These are phyloP conservation scores for Lepidium campestre DNA, from an alignment of 441 rosid species.

Conservation along the genomic window DNA sequence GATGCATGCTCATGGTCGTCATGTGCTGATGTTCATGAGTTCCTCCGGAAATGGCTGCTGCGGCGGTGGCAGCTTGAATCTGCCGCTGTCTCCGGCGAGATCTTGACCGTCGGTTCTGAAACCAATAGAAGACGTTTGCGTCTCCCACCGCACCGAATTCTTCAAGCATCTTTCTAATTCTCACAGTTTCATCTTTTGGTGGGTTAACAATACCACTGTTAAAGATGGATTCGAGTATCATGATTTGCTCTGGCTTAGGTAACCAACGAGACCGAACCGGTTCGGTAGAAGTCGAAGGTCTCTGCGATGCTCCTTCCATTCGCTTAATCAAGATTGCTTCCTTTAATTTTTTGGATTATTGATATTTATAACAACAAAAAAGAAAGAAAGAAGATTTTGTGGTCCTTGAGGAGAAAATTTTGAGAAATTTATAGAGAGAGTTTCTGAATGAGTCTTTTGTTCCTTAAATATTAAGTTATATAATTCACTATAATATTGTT, in stretches of 20 bases:
- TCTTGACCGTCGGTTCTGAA: slow-evolving; percentile 86
- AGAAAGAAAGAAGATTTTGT: neutral
- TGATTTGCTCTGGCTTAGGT: slow-evolving; percentile 94
- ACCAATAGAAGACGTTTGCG: slow-evolving; percentile 96
- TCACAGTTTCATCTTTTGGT: slow-evolving; percentile 86
- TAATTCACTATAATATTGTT: too few relatives aligned
- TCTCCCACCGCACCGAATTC: slow-evolving; percentile 88
- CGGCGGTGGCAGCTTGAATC: slow-evolving; percentile 43
- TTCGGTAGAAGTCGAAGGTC: slow-evolving; percentile 8
- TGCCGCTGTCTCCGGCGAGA: slow-evolving; percentile 95
- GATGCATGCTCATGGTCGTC: slow-evolving; percentile 21
- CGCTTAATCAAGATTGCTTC: neutral
- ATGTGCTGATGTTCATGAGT: slow-evolving; percentile 1
- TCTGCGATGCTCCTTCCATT: slow-evolving; percentile 15
- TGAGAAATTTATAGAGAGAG: slow-evolving; percentile 12
- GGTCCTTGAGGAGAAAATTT: slow-evolving; percentile 5
- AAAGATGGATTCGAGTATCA: slow-evolving; percentile 93
- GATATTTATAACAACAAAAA: neutral
- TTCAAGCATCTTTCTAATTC: slow-evolving; percentile 80
- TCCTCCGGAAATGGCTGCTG: neutral
- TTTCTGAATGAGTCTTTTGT: neutral
- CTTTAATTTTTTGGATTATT: neutral
- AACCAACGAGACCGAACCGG: slow-evolving; percentile 60
- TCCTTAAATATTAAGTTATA: slow-evolving; percentile 22
- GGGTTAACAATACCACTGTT: slow-evolving; percentile 97